A percentile compares a stretch with the other conserved stretches of the same genome.
phyloP scores from a whole-genome alignment of 768 basidiomycete species.

The Auriscalpium vulgare region DNA sequence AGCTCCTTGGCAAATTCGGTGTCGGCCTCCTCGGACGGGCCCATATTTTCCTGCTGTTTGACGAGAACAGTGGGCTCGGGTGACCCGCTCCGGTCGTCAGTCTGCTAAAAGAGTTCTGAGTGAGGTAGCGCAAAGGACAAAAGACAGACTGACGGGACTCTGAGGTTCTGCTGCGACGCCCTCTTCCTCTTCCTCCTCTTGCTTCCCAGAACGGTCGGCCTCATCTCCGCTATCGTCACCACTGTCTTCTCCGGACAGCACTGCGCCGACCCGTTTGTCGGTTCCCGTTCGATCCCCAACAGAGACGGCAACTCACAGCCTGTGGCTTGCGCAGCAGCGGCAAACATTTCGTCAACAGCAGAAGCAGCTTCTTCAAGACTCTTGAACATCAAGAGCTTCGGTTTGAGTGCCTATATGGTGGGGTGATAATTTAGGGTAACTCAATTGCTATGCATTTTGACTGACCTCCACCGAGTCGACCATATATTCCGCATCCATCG shows the following conservation, averaged over 20 bases:
- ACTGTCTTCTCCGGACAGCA: slow-evolving; percentile 37
- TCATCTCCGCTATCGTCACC: slow-evolving; percentile 48
- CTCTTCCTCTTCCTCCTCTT: slow-evolving; percentile 62
- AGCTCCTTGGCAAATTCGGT: slow-evolving; percentile 93
- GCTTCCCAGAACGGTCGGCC: slow-evolving; percentile 31
- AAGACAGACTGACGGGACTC: slow-evolving; percentile 40
- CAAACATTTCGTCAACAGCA: slow-evolving; percentile 89
- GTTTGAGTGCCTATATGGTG: slow-evolving; percentile 64
- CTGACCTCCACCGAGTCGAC: slow-evolving; percentile 87
- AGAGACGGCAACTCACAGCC: slow-evolving; percentile 33
- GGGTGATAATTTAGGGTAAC: slow-evolving; percentile 1
- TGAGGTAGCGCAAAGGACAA: neutral
- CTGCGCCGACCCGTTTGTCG: no score
- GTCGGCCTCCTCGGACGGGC: slow-evolving; percentile 83
- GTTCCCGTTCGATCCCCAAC: no score
- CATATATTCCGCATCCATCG: slow-evolving; percentile 99
- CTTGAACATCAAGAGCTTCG: slow-evolving; percentile 64
- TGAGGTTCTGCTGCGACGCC: slow-evolving; percentile 31
- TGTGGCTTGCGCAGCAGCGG: slow-evolving; percentile 49
- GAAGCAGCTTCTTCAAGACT: slow-evolving; percentile 78
- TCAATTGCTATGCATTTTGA: neutral
- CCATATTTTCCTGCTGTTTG: slow-evolving; percentile 63
- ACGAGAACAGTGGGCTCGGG: slow-evolving; percentile 71
- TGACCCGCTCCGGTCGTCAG: slow-evolving; percentile 65
- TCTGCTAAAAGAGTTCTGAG: slow-evolving; percentile 26